Percentiles rank a stretch among this genome's conserved stretches.
phyloP scores from a whole-genome alignment of 345 rosid genomes.

The Eucalyptus victrix region DNA sequence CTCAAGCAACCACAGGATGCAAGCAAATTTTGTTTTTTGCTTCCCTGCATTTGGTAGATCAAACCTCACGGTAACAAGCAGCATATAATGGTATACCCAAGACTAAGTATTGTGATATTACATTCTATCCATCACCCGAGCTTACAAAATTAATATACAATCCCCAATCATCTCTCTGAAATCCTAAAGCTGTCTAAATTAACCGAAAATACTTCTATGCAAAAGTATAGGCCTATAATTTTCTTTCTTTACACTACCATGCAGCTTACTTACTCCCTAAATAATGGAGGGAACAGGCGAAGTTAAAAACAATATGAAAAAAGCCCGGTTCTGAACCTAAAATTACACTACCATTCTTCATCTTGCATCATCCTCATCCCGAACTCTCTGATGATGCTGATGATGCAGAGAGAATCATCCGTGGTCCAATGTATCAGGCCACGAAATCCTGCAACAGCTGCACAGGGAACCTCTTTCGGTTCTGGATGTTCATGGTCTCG shows the following conservation, averaged over 20 bases:
- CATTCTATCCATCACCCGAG: constrained; percentile 55
- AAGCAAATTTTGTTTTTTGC: background rate
- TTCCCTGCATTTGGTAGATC: background rate
- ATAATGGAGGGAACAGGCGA: constrained; percentile 2
- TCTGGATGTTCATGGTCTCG: constrained; percentile 70
- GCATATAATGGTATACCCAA: background rate
- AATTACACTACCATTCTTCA: background rate
- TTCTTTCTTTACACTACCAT: constrained; percentile 35
- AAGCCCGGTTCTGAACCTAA: background rate
- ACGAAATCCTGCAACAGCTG: constrained; percentile 89
- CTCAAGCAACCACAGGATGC: background rate
- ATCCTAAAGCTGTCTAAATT: constrained; percentile 43
- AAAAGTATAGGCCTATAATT: constrained; percentile 41
- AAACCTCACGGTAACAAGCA: background rate
- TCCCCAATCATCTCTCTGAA: constrained; percentile 48
- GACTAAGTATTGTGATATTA: constrained; percentile 1
- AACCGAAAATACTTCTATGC: constrained; percentile 41
- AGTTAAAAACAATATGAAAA: background rate
- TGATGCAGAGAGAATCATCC: background rate
- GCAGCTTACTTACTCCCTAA: background rate
- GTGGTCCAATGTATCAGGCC: constrained; percentile 22
- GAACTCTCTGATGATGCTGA: background rate
- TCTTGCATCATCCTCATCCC: background rate
- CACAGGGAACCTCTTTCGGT: constrained; percentile 78
- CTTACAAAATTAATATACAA: constrained; percentile 86